Evolutionary conservation across 2,329 filamentous ascomycete species (phyloP), one percentile per base, ranked within the genome.

Genomic region (Aspergillus sp.): DNA sequence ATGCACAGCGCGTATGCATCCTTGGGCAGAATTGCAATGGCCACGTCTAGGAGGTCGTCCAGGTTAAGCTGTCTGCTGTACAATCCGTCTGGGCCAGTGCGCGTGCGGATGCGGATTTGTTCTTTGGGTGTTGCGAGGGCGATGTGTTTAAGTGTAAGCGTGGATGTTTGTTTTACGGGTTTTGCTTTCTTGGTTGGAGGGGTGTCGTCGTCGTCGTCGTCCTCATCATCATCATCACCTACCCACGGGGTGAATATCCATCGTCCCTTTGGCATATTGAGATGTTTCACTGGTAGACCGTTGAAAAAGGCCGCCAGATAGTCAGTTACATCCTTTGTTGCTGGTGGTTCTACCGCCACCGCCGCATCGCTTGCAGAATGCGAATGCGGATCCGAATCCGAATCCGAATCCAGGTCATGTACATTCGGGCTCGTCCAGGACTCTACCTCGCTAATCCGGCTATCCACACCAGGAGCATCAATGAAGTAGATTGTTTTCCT

Each of bases 1-100:
- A 89, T 67, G 0, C 86, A 64, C 1, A 88, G 66, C 0, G 85
- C 78, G 57, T 86, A 85, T 0, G 85, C 86, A 63, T 89, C 82
- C 0, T 63, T 50, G 0, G 85, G 85, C 0, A 89, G 70, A 15
- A 83, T 76, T 2, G 71, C 71, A 2, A 85, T 78, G 0, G 83
- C 77, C 0, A 76, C 80, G 61, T 89, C 85, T 0, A 89, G 75
- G 2, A 89, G 72, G 63, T 89, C 86, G 44, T 82, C 74, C 0
- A 89, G 76, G 54, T 87, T 84, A 3, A 89, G 68, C 64, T 75
- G 71, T 8, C 62, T 57, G 4, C 41, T 17, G 24, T 84, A 84
- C 0, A 76, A 41, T 0, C 70, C 71, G 48, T 86, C 82, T 0
- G 78, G 77, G 0, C 78, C 76, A 0, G 73, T 66, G 0, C 85